A percentile compares a stretch with the other conserved stretches of the same genome.
These are phyloP conservation scores for Colletotrichum destructivum DNA, from an alignment of 2,329 filamentous ascomycete species.

Conservation along the genomic window DNA sequence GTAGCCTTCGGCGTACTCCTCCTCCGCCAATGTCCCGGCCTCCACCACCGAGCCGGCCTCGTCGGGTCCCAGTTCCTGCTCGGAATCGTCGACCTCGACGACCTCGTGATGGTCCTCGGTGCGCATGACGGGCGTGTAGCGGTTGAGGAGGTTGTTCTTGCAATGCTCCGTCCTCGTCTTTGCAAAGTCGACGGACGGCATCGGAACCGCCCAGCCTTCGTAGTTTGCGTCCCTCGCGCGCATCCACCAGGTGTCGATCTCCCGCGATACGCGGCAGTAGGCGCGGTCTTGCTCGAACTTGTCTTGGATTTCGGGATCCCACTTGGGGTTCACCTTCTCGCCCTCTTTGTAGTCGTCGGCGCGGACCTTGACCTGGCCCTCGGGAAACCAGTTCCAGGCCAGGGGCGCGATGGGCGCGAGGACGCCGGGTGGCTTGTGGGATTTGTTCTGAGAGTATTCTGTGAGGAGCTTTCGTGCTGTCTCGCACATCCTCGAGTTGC, in stretches of 20 bases:
- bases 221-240: slow-evolving; percentile 73
- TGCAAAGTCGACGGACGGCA: slow-evolving; percentile 74
- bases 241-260: slow-evolving; percentile 77
- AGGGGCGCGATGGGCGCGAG: slow-evolving; percentile 66
- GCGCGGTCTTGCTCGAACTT: slow-evolving; percentile 72
- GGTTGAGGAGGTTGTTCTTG: slow-evolving; percentile 71
- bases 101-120: slow-evolving; percentile 59
- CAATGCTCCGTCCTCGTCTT: slow-evolving; percentile 71
- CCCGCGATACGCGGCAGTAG: slow-evolving; percentile 74
- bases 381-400: slow-evolving; percentile 70
- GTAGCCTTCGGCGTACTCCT: slow-evolving; percentile 51
- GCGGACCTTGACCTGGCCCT: slow-evolving; percentile 51
- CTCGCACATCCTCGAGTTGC: slow-evolving; percentile 72
- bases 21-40: slow-evolving; percentile 20
- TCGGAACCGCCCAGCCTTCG: slow-evolving; percentile 70
- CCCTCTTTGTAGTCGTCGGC: slow-evolving; percentile 54
- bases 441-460: slow-evolving; percentile 67
- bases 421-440: slow-evolving; percentile 64
- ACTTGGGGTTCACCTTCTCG: slow-evolving; percentile 63
- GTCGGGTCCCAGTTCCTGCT: slow-evolving; percentile 64
- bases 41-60: slow-evolving; percentile 51
- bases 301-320: slow-evolving; percentile 67
- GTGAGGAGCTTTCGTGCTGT: slow-evolving; percentile 68
- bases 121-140: slow-evolving; percentile 59
- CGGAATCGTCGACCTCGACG: slow-evolving; percentile 67